These are phyloP conservation scores for Dioscorea alata DNA, from an alignment of 106 monocot species.

Conservation along the genomic window DNA sequence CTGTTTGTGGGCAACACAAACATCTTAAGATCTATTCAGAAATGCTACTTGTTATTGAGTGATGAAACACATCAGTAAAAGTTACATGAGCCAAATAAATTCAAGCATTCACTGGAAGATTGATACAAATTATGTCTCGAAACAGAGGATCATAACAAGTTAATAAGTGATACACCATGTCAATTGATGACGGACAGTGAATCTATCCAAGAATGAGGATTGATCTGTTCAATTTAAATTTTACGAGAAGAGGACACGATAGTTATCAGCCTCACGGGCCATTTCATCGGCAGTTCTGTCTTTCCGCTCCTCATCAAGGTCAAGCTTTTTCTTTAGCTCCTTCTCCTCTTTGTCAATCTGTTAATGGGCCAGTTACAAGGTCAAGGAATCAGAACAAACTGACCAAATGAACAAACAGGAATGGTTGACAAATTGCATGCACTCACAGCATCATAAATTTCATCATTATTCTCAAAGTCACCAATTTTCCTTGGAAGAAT, in stretches of 20 bases:
- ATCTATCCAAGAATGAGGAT: too few species aligned
- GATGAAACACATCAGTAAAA: too few species aligned
- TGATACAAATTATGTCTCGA: neutral
- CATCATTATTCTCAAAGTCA: slow-evolving; percentile 96
- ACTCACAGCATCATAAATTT: slow-evolving; percentile 83
- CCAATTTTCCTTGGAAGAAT: slow-evolving; percentile 76
- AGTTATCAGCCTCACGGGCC: slow-evolving; percentile 69
- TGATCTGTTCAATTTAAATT: neutral
- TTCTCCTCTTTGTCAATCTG: slow-evolving; percentile 79
- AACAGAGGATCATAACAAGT: too few species aligned
- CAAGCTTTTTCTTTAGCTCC: slow-evolving; percentile 73
- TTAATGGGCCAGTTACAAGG: slow-evolving; percentile 3
- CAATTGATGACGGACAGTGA: too few species aligned
- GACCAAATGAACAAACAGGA: neutral
- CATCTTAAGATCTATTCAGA: too few species aligned
- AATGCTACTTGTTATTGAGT: too few species aligned
- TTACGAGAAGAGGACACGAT: slow-evolving; percentile 61
- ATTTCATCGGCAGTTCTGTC: slow-evolving; percentile 70
- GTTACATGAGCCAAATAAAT: too few species aligned
- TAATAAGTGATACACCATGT: too few species aligned
- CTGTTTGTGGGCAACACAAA: too few species aligned
- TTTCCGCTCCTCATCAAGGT: slow-evolving; percentile 73
- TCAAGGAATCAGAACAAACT: neutral
- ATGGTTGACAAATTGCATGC: neutral
- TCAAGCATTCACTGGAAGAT: too few species aligned